These are phyloP conservation scores for Eucalyptus microcorys DNA, from an alignment of 345 rosid genomes.

Conservation along the genomic window DNA sequence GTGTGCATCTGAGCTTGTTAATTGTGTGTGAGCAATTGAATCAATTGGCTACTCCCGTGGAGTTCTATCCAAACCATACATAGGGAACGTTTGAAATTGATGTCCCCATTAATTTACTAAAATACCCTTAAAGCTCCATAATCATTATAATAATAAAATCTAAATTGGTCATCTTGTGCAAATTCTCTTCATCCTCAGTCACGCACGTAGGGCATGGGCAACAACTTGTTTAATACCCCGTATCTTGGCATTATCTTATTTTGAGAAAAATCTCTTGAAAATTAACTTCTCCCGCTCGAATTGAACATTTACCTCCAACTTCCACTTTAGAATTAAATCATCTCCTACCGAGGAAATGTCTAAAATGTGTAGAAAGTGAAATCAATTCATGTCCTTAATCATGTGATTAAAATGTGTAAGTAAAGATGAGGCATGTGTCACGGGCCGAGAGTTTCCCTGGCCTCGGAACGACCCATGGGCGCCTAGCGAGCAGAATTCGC, in stretches of 20 bases:
- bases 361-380: background rate
- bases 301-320: background rate
- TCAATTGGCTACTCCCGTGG: no score
- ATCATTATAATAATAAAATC: no score
- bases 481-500: no score
- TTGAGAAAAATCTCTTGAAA: background rate
- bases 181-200: background rate
- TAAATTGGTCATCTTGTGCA: no score
- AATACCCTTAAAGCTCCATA: no score
- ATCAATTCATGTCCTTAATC: background rate
- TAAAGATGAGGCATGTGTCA: background rate
- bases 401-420: background rate
- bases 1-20: no score
- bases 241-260: background rate
- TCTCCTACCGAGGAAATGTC: background rate
- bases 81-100: no score
- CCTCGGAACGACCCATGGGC: no score
- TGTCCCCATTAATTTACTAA: no score
- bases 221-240: background rate
- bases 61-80: no score
- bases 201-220: background rate
- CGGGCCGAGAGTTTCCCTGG: no score
- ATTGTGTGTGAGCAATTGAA: no score
- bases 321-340: background rate
- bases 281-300: background rate